Base-by-base conservation (phyloP, 1,139 yeast species). In the Scheffersomyces illinoinensis region DNA sequence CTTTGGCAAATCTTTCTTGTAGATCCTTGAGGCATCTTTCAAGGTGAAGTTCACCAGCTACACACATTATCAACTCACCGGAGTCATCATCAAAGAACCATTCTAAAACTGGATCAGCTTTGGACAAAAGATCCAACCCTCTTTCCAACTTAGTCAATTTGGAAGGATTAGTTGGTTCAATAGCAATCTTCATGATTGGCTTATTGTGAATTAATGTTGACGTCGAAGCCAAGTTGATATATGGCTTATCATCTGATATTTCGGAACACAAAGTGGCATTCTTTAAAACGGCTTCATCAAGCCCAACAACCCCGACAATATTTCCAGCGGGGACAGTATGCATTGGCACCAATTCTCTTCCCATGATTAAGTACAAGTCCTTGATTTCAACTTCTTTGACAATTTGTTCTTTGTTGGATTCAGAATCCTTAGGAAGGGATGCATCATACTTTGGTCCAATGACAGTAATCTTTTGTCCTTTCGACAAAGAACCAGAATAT, bases 1-100 rank as follows among this genome's bases (percentile, higher is more conserved):
- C 93, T 53, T 74, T 76, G 0, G 99, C 98, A 79, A 93, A 96
- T 64, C 98, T 81, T 65, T 93, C 98, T 59, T 85, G 87, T 68
- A 93, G 77, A 76, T 93, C 98, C 68, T 91, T 92, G 66, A 93
- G 74, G 72, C 98, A 93, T 71, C 98, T 84, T 69, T 93, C 98
- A 58, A 93, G 78, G 76, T 93, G 98, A 61, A 93, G 81, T 72
- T 93, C 98, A 57, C 98, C 98, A n/a, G 98, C 97, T 19, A 96
- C 93, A 62, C 96, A 90, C 66, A 93, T 79, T 64, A 93, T 92
- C 67, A 90, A 90, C 72, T 93, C 98, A 60, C 98, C 98, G 12
- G 90, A 88, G 58, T 81, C 84, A 64, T 91, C 97, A 67, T 91
- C 95, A 52, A 91, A 80, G 67, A 85, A 89, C 65, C 93, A 90